Evolutionary conservation across 768 basidiomycete genomes (phyloP), one percentile per base, ranked within the genome.

Genomic region (Rhodosporidiobolus odoratus): DNA sequence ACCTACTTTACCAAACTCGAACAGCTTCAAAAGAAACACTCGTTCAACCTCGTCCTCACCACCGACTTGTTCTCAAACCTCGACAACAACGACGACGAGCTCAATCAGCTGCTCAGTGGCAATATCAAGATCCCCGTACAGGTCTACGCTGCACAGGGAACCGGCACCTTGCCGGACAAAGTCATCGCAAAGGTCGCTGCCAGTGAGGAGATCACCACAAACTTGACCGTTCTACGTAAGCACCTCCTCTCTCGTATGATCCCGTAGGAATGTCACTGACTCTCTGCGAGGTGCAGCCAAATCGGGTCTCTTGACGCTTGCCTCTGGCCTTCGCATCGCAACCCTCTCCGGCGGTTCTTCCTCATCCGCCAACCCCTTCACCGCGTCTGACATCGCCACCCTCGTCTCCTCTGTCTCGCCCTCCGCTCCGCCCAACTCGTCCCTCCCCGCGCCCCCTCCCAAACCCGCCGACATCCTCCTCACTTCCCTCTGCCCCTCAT

Each of bases 61-160:
- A 81, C 83, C 12, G 91, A 91, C n/a, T 89, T 92, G 80, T 92
- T 93, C 81, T 91, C 92, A 2, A 79, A 73, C 19, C 79, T 79
- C 21, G 74, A 73, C n/a, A 77, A 68, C 60, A 81, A 77, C 61
- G 83, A 84, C 19, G 82, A 85, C 66, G 85, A 91, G 66, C 79
- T 88, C 3, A 74, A 77, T 8, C 83, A 87, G 73, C 81, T 93
- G 37, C 79, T 94, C 74, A 82, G 84, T 15, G 93, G 89, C 0
- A 80, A 82, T 32, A 76, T 92, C 41, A 84, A 88, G 81, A 91
- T 87, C 37, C 91, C 94, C 17, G 81, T 95, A 25, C 89, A 91
- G 76, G 93, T 91, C 75, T 97, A 95, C 81, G 87, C 96, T 67
- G 93, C 92, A 85, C 88, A 92, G 78, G 94, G 94, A 25, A 85